Percentiles rank a stretch among this genome's conserved stretches.
Conservation (phyloP, 2,329 filamentous ascomycete species). For the Nigrospora osmanthi region DNA sequence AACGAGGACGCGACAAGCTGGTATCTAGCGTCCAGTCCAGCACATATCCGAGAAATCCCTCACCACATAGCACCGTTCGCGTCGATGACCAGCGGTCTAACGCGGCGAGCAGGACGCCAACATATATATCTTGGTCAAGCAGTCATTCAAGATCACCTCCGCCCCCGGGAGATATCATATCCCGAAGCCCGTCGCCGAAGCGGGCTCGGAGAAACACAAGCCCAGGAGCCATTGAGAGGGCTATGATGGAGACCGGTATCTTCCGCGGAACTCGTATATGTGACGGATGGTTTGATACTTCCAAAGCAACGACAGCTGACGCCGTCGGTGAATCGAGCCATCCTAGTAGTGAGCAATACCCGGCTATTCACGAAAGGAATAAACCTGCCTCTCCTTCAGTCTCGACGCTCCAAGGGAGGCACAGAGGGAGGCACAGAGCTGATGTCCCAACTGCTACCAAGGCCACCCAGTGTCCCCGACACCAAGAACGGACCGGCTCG, state of each 20-base stretch:
- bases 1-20: not conserved
- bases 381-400: not conserved
- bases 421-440: not conserved
- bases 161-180: not conserved
- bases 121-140: conserved; percentile 13
- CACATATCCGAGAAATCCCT: not conserved
- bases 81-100: not conserved
- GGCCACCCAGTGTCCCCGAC: too few relatives aligned
- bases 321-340: not conserved
- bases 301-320: not conserved
- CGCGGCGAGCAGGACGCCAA: conserved; percentile 3
- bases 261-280: conserved; percentile 2
- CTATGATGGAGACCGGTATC: conserved; percentile 2
- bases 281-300: not conserved
- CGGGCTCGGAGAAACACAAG: not conserved
- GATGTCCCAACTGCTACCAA: not conserved
- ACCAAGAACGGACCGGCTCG: too few relatives aligned
- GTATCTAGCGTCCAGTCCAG: too few relatives aligned
- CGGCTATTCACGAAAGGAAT: not conserved
- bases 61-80: not conserved
- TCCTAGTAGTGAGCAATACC: not conserved
- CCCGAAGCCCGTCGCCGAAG: not conserved
- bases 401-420: not conserved
- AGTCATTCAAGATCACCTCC: conserved; percentile 3
- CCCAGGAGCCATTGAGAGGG: not conserved